Evolutionary conservation across 371 early-diverging fungal species (phyloP).

Genomic region (Coemansia sp.): DNA sequence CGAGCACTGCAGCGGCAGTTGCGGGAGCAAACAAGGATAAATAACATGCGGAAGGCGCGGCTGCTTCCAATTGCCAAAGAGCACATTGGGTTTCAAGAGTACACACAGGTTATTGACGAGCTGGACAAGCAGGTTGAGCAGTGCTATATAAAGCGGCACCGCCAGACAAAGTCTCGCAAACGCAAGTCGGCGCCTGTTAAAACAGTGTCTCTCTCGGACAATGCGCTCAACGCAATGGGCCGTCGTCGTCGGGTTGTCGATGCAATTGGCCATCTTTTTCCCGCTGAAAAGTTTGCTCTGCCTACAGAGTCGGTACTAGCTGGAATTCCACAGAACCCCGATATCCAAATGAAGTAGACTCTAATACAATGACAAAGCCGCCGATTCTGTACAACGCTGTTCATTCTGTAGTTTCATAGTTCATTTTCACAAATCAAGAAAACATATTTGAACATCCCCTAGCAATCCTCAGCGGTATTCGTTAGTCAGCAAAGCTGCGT

Average conservation of each 20-base stretch:
- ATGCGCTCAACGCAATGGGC: conserved; percentile 55
- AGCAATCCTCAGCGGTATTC: not conserved
- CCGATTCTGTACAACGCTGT: not conserved
- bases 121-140: conserved; percentile 83
- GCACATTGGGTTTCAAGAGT: conserved; percentile 85
- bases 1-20: conserved; percentile 68
- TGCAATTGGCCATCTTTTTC: conserved; percentile 67
- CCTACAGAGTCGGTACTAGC: conserved; percentile 65
- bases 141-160: conserved; percentile 72
- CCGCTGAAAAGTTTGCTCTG: conserved; percentile 65
- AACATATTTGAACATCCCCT: not conserved
- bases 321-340: conserved; percentile 43
- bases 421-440: not conserved
- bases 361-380: not conserved
- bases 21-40: conserved; percentile 67
- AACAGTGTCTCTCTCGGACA: conserved; percentile 57
- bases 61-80: conserved; percentile 67
- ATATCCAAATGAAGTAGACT: conserved; percentile 21
- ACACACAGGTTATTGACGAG: conserved; percentile 80
- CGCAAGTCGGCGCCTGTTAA: conserved; percentile 58
- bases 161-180: conserved; percentile 72
- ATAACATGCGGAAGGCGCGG: conserved; percentile 64
- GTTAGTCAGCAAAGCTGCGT: not conserved
- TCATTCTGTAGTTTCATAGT: not conserved
- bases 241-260: conserved; percentile 57